Percentiles rank a stretch among this genome's conserved stretches.
Evolutionary conservation across 2,329 filamentous ascomycete species (phyloP).

Genomic region (Podosphaera fusca): DNA sequence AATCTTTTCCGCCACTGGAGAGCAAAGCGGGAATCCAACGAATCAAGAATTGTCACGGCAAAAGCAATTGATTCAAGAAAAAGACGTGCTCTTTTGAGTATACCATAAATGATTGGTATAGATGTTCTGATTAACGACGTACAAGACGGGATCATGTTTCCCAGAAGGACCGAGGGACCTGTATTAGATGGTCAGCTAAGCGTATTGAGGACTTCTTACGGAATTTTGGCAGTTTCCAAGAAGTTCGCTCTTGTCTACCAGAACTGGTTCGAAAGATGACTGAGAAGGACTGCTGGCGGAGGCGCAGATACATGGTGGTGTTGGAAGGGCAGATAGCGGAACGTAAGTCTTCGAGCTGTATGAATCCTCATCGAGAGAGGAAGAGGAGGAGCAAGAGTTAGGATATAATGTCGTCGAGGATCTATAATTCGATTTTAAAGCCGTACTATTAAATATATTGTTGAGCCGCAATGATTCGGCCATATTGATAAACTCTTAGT

Average conservation of each 20-base stretch:
- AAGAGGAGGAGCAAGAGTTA: constrained; percentile 9
- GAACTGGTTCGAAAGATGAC: constrained; percentile 9
- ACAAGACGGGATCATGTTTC: constrained; percentile 40
- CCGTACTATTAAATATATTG: background rate
- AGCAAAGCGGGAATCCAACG: constrained; percentile 37
- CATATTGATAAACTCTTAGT: background rate
- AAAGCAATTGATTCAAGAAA: constrained; percentile 39
- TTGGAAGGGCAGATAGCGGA: constrained; percentile 43
- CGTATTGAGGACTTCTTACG: background rate
- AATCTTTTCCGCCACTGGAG: constrained; percentile 36
- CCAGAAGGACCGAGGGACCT: constrained; percentile 43
- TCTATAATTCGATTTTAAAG: background rate
- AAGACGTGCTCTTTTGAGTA: constrained; percentile 33
- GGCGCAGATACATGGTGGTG: constrained; percentile 31
- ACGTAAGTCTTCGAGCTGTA: constrained; percentile 37
- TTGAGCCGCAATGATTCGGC: background rate
- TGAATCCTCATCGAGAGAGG: constrained; percentile 21
- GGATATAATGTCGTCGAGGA: background rate
- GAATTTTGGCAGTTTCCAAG: background rate
- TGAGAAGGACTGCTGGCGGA: constrained; percentile 3
- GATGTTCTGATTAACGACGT: constrained; percentile 36
- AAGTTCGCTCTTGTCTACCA: constrained; percentile 3
- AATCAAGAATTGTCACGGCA: constrained; percentile 43
- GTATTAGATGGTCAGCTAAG: constrained; percentile 1
- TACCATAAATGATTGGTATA: constrained; percentile 32